phyloP scores from a whole-genome alignment of 768 basidiomycete species.

The Naematelia aurantialba region DNA sequence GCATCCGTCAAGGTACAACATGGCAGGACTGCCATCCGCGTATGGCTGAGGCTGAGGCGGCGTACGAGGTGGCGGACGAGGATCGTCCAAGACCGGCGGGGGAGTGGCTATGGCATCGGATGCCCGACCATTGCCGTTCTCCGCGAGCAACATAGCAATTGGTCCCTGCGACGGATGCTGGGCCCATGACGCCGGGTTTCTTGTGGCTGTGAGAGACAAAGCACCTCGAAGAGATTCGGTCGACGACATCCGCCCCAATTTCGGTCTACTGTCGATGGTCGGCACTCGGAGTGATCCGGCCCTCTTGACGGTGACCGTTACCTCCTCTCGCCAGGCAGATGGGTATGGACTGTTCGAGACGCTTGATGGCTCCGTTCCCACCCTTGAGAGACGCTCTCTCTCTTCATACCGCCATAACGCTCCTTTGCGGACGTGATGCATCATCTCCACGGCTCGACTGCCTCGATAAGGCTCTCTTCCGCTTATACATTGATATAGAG shows the following conservation, averaged over 20 bases:
- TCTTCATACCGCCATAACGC: constrained; percentile 53
- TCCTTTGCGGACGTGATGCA: constrained; percentile 49
- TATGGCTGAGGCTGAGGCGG: constrained; percentile 14
- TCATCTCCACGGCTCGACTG: constrained; percentile 48
- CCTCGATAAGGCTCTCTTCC: constrained; percentile 52
- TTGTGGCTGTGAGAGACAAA: constrained; percentile 25
- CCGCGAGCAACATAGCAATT: constrained; percentile 9
- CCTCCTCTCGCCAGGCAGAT: constrained; percentile 24
- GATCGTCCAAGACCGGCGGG: background rate
- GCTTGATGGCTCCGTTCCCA: constrained; percentile 21
- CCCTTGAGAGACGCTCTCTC: constrained; percentile 32
- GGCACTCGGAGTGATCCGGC: constrained; percentile 35
- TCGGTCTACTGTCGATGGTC: constrained; percentile 12
- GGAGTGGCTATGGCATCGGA: background rate
- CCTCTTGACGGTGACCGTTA: constrained; percentile 19
- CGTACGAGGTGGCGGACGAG: background rate
- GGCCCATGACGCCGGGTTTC: constrained; percentile 29
- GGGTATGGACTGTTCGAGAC: constrained; percentile 26
- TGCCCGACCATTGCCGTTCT: background rate
- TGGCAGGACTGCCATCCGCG: constrained; percentile 26
- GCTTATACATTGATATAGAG: constrained; percentile 50
- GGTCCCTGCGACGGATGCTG: constrained; percentile 9
- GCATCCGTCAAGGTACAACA: constrained; percentile 32
- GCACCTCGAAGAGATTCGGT: constrained; percentile 31
- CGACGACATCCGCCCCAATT: constrained; percentile 30